phyloP scores from a whole-genome alignment of 495 filamentous ascomycete species.

The Rhypophila decipiens region DNA sequence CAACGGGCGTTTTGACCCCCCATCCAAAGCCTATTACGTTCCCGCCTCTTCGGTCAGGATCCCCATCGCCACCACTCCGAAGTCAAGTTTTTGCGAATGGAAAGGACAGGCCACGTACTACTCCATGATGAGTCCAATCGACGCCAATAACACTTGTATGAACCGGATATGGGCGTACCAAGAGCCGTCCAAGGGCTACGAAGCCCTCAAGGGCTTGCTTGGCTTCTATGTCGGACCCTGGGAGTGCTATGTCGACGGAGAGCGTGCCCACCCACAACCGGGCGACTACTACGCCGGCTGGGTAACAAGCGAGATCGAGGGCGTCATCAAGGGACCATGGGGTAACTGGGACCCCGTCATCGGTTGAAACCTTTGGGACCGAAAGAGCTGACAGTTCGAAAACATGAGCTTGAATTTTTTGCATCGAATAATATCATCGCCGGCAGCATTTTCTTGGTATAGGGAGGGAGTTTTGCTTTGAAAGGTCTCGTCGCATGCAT shows the following conservation, averaged over 20 bases:
- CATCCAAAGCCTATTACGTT: slow-evolving; percentile 48
- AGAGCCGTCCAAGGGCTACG: slow-evolving; percentile 40
- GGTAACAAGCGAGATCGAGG: slow-evolving; percentile 51
- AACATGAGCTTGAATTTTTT: background rate
- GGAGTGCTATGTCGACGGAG: slow-evolving; percentile 57
- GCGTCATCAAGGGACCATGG: slow-evolving; percentile 45
- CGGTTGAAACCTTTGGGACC: too few relatives aligned
- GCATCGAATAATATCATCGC: too few relatives aligned
- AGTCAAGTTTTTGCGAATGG: slow-evolving; percentile 50
- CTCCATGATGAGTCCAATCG: slow-evolving; percentile 28
- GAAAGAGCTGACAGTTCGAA: background rate
- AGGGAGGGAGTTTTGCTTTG: too few relatives aligned
- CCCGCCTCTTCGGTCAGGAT: slow-evolving; percentile 37
- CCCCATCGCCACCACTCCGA: slow-evolving; percentile 35
- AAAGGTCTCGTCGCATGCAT: too few relatives aligned
- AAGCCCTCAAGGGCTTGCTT: slow-evolving; percentile 43
- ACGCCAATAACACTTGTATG: slow-evolving; percentile 29
- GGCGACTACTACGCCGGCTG: slow-evolving; percentile 57
- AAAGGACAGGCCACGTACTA: slow-evolving; percentile 51
- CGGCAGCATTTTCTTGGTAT: too few relatives aligned
- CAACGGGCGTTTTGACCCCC: background rate
- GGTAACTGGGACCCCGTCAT: slow-evolving; percentile 30
- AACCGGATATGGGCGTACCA: slow-evolving; percentile 52
- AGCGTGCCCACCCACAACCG: slow-evolving; percentile 48
- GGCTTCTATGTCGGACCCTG: slow-evolving; percentile 50